These are phyloP conservation scores for Metschnikowia vanudenii DNA, from an alignment of 805 yeast genomes.

Conservation along the genomic window DNA sequence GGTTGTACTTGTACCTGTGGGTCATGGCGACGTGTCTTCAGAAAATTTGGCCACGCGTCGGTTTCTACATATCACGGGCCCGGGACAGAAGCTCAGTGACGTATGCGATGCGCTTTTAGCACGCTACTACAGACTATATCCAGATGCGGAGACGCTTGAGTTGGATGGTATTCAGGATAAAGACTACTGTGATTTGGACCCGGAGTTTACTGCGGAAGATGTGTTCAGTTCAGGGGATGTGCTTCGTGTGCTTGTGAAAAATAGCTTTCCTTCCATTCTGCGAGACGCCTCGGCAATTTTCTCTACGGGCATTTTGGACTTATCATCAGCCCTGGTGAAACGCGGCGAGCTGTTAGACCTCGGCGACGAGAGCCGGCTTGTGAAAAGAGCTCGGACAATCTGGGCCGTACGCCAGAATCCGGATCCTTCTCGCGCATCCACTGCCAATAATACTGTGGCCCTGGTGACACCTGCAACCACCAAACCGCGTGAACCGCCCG, in stretches of 20 bases:
- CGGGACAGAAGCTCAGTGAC: constrained; percentile 43
- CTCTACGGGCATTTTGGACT: constrained; percentile 7
- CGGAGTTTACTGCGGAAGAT: constrained; percentile 65
- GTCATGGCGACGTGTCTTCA: constrained; percentile 21
- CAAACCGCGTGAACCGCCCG: not conserved
- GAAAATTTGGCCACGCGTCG: constrained; percentile 33
- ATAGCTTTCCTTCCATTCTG: constrained; percentile 19
- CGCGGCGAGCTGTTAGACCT: not conserved
- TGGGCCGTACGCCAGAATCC: constrained; percentile 13
- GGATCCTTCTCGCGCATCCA: not conserved
- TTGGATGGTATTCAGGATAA: constrained; percentile 66
- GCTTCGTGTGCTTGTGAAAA: constrained; percentile 35
- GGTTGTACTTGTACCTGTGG: constrained; percentile 34
- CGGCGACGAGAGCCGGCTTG: constrained; percentile 5
- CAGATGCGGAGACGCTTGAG: constrained; percentile 52
- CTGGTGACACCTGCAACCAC: not conserved
- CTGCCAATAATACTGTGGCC: not conserved
- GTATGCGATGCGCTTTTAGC: constrained; percentile 54
- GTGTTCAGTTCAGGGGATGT: constrained; percentile 49
- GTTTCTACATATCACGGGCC: constrained; percentile 63
- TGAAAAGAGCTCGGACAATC: constrained; percentile 16
- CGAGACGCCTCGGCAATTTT: constrained; percentile 6
- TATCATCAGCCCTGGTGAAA: constrained; percentile 5
- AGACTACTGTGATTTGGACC: constrained; percentile 73
- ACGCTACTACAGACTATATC: constrained; percentile 63